These are phyloP conservation scores for Centella asiatica DNA, from an alignment of 129 eudicot genomes.

Conservation along the genomic window DNA sequence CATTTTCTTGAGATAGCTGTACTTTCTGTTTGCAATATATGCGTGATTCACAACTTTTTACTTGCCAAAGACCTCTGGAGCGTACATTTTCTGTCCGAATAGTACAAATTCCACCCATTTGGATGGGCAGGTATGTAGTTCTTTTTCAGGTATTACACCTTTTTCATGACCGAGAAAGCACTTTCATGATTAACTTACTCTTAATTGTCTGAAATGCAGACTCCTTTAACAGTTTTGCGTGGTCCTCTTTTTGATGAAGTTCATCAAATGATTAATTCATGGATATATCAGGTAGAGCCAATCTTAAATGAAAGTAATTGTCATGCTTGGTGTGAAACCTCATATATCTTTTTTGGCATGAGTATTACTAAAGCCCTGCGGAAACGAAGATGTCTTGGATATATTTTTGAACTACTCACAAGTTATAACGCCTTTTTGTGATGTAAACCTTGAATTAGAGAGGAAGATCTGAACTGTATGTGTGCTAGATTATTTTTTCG, in stretches of 20 bases:
- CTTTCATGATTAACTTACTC: background rate
- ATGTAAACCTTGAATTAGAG: no score
- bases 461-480: no score
- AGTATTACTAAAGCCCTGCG: no score
- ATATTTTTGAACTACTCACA: no score
- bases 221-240: slow-evolving; percentile 46
- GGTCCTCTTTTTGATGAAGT: slow-evolving; percentile 85
- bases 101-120: slow-evolving; percentile 44
- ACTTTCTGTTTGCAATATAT: no score
- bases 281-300: slow-evolving; percentile 99
- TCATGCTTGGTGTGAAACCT: slow-evolving; percentile 6
- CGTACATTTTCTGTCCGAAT: slow-evolving; percentile 91
- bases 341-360: slow-evolving; percentile 7
- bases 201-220: slow-evolving; percentile 31
- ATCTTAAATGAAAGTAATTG: no score
- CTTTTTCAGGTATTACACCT: no score
- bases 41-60: background rate
- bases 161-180: background rate
- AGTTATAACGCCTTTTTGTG: no score
- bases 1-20: no score
- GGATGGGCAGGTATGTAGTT: slow-evolving; percentile 37
- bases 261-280: slow-evolving; percentile 77
- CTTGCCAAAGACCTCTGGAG: slow-evolving; percentile 81
- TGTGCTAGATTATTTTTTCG: no score
- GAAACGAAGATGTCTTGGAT: no score